Evolutionary conservation across 768 basidiomycete species (phyloP).

Genomic region (Russula sp.): DNA sequence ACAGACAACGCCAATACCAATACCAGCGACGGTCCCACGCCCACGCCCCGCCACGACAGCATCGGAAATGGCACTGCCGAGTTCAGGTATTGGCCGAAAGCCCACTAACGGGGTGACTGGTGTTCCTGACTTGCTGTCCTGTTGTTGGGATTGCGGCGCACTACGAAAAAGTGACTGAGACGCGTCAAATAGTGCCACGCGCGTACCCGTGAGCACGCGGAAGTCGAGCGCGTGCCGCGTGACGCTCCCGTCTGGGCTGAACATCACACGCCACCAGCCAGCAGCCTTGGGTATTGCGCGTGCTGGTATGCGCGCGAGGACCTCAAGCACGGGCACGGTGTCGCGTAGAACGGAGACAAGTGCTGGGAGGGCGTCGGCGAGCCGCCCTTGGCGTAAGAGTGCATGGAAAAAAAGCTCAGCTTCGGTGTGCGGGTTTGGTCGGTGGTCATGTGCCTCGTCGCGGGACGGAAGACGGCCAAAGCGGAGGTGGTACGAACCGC

Average conservation of each 20-base stretch:
- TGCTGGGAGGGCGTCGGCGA: slow-evolving; percentile 61
- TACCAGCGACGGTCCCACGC: slow-evolving; percentile 25
- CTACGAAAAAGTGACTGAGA: slow-evolving; percentile 54
- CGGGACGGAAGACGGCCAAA: slow-evolving; percentile 52
- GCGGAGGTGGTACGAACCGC: slow-evolving; percentile 69
- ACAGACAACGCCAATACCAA: slow-evolving; percentile 31
- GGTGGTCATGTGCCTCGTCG: slow-evolving; percentile 31
- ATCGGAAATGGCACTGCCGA: slow-evolving; percentile 16
- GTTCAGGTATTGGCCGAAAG: slow-evolving; percentile 29
- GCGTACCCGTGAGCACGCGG: slow-evolving; percentile 63
- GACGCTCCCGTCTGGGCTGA: slow-evolving; percentile 9
- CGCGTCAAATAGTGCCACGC: slow-evolving; percentile 71
- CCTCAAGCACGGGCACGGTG: slow-evolving; percentile 73
- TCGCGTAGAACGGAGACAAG: slow-evolving; percentile 68
- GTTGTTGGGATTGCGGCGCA: slow-evolving; percentile 6
- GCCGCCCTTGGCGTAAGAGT: slow-evolving; percentile 64
- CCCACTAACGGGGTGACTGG: slow-evolving; percentile 7
- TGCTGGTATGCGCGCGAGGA: slow-evolving; percentile 56
- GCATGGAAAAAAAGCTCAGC: slow-evolving; percentile 73
- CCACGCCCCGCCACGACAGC: slow-evolving; percentile 26
- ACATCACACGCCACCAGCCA: slow-evolving; percentile 78
- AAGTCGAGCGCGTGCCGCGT: slow-evolving; percentile 75
- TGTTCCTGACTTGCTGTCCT: slow-evolving; percentile 26
- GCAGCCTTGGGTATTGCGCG: slow-evolving; percentile 61
- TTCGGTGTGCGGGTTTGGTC: slow-evolving; percentile 73